Base-by-base conservation (phyloP, 768 basidiomycete species). In the Suillus fuscotomentosus region DNA sequence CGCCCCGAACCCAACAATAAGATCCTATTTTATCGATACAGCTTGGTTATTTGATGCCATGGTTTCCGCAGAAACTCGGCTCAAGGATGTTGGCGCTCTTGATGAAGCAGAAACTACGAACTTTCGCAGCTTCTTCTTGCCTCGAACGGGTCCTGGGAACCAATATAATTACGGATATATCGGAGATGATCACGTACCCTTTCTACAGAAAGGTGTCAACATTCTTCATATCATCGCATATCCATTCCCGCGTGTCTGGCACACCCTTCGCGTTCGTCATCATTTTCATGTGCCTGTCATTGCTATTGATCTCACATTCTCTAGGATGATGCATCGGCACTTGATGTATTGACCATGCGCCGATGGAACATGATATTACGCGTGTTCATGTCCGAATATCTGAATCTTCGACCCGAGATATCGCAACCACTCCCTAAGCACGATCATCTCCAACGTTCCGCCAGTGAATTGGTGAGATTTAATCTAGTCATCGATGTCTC, bases 111-210 rank as follows among this genome's bases (percentile, higher is more conserved):
- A 82, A 6, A 79, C 62, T 24, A 71, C 54, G 71, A 69, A 55
- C 81, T 86, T 84, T 75, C 80, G 43, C 71, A 90, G 89, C 68
- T 96, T 88, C 76, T 95, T 96, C 78, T 70, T 78, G 27, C 78
- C 84, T 48, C 83, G 91, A 56, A 70, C 63, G 6, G 66, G 68
- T 17, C 70, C 68, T 1, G 73, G 72, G 1, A 70, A 64, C 20
- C 76, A 79, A 27, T 66, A 72, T 42, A 83, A 81, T 65, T 72
- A 76, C 22, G 87, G 86, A 3, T 84, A 87, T 69, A 88, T 97
- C 66, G 93, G 86, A 47, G 97, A 99, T 75, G 97, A 99, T 76
- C 97, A 99, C 70, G 75, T 94, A 48, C 97, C 97, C 27, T 99
- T 99, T 80, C 70, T 97, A 59, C 76, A 80, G 43, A 78, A 81